These are phyloP conservation scores for Suillus ampliporus DNA, from an alignment of 768 basidiomycete species.

Conservation along the genomic window DNA sequence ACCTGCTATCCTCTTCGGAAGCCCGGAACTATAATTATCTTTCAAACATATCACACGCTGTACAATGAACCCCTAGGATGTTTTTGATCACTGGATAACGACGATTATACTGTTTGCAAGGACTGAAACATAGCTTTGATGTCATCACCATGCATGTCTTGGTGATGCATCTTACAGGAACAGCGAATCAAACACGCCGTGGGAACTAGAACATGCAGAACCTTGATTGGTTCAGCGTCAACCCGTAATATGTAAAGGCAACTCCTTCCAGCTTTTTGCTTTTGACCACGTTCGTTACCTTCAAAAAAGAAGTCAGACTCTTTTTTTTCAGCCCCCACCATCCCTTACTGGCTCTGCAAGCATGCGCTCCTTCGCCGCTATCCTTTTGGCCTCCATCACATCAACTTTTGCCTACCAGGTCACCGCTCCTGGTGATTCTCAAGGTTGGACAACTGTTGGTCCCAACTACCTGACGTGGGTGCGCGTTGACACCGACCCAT, in stretches of 20 bases:
- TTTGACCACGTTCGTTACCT: slow-evolving; percentile 22
- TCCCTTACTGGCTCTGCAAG: slow-evolving; percentile 21
- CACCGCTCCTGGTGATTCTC: slow-evolving; percentile 49
- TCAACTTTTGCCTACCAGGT: slow-evolving; percentile 70
- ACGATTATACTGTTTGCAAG: background rate
- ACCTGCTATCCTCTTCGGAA: background rate
- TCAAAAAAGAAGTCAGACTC: slow-evolving; percentile 27
- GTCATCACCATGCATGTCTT: background rate
- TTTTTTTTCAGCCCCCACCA: slow-evolving; percentile 20
- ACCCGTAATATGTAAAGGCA: slow-evolving; percentile 1
- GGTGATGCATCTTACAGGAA: background rate
- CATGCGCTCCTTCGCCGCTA: slow-evolving; percentile 50
- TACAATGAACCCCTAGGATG: background rate
- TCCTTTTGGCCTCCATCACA: slow-evolving; percentile 57
- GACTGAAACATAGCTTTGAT: background rate
- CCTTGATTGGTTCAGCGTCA: slow-evolving; percentile 14
- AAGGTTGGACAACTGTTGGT: slow-evolving; percentile 65
- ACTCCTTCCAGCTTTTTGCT: slow-evolving; percentile 16
- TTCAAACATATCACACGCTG: background rate
- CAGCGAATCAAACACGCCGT: slow-evolving; percentile 16
- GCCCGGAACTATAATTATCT: background rate
- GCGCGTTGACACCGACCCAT: slow-evolving; percentile 67
- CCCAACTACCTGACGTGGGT: slow-evolving; percentile 63
- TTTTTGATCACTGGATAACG: background rate
- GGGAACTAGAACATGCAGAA: slow-evolving; percentile 21